Evolutionary conservation across 116 monocot species (phyloP), one percentile per base, ranked within the genome.

Genomic region (Posidonia oceanica): DNA sequence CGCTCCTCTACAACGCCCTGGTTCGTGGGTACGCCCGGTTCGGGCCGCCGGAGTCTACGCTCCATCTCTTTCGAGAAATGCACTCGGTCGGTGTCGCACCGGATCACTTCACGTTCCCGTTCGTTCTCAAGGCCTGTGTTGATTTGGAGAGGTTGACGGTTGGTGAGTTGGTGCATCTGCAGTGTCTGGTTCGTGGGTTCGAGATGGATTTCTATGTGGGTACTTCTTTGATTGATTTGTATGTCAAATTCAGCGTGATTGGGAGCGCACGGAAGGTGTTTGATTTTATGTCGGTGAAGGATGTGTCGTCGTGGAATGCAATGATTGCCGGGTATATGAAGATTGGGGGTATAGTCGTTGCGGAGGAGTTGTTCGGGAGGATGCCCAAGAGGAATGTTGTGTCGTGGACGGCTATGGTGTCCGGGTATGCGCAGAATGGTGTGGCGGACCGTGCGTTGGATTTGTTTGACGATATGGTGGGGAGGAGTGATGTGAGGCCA

Each of bases 361-460:
- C 87, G 3, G 54, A 77, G 67, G 54, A 73, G 5, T 29, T 87
- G 60, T 87, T 91, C 52, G 68, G 61, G 7, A 62, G 17, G n/a
- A 85, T 91, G 82, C 76, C 78, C 0, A 53, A 38, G 4, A 76
- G 76, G 53, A 87, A 79, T 73, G 69, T 87, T 0, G 21, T 91
- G 5, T 75, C 91, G 6, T 91, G 82, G 90, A 86, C 84, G 0
- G 66, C 86, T 0, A 83, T 86, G 89, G 72, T 86, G 5, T 81
- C 83, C 0, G 90, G 86, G 13, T 82, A 71, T 36, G 29, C 80
- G 3, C 90, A 86, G 84, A 90, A 86, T 39, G 90, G 90, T 14
- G 5, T 73, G 7, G 89, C 83, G 1, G 83, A 81, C 57, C 72
- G 81, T 4, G 89, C 86, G 0, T 59, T 86, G 82, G 23, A 21